phyloP scores from a whole-genome alignment of 2,329 filamentous ascomycete species.

The Fusarium keratoplasticum region DNA sequence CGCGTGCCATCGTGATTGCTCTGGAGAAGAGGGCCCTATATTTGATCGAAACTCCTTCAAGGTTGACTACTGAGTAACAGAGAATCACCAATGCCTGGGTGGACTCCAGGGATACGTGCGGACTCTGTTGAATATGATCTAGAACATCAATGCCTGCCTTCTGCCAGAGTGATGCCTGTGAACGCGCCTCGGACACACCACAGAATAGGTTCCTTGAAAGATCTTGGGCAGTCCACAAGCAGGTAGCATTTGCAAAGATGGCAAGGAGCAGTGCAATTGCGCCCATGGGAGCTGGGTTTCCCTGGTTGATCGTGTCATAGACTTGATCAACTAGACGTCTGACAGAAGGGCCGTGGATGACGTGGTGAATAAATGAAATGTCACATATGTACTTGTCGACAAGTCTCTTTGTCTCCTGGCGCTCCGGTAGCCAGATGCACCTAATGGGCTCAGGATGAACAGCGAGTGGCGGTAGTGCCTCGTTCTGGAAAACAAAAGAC shows the following conservation, averaged over 20 bases:
- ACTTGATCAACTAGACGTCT: conserved; percentile 37
- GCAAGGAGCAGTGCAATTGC: not conserved
- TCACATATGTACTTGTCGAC: conserved; percentile 43
- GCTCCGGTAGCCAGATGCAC: conserved; percentile 43
- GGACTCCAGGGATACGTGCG: not conserved
- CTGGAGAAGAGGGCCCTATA: not conserved
- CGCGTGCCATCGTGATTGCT: conserved; percentile 9
- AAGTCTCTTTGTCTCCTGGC: conserved; percentile 41
- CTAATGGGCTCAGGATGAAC: not conserved
- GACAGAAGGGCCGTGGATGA: conserved; percentile 40
- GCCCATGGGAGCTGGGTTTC: not conserved
- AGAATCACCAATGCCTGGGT: not conserved
- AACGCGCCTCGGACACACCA: conserved; percentile 37
- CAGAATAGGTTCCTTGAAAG: conserved; percentile 37
- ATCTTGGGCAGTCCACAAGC: conserved; percentile 37
- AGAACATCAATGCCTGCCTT: conserved; percentile 22
- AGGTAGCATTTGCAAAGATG: not conserved
- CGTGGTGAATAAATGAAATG: conserved; percentile 42
- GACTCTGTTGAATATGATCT: not conserved
- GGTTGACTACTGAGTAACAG: not conserved
- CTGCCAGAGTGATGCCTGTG: conserved; percentile 44
- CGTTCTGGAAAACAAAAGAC: not conserved
- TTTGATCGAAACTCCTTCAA: not conserved
- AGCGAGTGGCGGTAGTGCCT: not conserved
- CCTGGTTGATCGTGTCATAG: not conserved